Evolutionary conservation across 1,139 yeast species (phyloP).

Genomic region (Taphrina deformans): DNA sequence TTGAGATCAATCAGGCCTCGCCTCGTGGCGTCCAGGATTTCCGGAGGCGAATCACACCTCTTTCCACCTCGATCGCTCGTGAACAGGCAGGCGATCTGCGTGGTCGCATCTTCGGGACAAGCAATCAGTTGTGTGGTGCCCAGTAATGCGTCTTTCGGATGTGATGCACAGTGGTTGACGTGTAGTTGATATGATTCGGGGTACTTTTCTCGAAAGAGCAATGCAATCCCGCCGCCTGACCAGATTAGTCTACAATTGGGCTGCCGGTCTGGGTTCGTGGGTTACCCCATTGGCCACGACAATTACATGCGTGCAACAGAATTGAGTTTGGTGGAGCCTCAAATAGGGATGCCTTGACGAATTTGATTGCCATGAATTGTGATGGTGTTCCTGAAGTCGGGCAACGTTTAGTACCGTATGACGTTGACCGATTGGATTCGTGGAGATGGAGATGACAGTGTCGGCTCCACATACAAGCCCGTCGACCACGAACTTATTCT

Average conservation of each 20-base stretch:
- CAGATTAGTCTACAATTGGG: no score
- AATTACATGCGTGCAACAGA: slow-evolving; percentile 25
- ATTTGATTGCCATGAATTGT: slow-evolving; percentile 3
- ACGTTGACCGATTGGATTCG: not conserved
- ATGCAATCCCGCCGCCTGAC: slow-evolving; percentile 25
- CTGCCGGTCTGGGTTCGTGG: no score
- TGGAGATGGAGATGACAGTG: not conserved
- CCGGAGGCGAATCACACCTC: not conserved
- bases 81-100: slow-evolving; percentile 27
- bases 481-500: no score
- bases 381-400: not conserved
- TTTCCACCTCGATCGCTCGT: slow-evolving; percentile 14
- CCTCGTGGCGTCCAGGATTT: not conserved
- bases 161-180: not conserved
- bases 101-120: not conserved
- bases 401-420: not conserved
- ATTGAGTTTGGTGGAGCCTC: slow-evolving; percentile 3
- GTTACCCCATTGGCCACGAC: slow-evolving; percentile 14
- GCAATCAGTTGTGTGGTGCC: slow-evolving; percentile 16
- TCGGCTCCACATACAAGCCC: slow-evolving; percentile 3
- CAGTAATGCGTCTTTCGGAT: not conserved
- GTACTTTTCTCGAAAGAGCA: not conserved
- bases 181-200: slow-evolving; percentile 3
- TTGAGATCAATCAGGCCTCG: slow-evolving; percentile 1
- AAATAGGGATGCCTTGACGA: slow-evolving; percentile 4